Percentiles rank a stretch among this genome's conserved stretches.
Conservation (phyloP, 106 monocot species). For the Phalaenopsis aphrodite region DNA sequence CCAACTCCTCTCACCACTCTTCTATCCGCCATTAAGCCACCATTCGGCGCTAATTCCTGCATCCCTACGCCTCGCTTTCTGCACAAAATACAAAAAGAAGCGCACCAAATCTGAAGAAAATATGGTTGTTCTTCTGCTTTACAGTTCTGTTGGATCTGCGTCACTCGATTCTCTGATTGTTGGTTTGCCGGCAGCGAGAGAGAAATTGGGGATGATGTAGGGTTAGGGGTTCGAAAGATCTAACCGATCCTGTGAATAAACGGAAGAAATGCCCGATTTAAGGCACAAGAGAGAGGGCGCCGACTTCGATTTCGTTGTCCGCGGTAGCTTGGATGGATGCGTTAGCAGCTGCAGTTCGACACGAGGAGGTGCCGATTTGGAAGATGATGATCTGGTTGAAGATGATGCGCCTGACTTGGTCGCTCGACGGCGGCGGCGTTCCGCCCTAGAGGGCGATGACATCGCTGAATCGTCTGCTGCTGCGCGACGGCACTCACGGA, state of each 20-base stretch:
- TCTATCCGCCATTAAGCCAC: not conserved
- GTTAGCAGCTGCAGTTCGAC: constrained; percentile 35
- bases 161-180: not conserved
- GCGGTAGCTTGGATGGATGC: constrained; percentile 21
- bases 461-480: constrained; percentile 73
- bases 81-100: constrained; percentile 5
- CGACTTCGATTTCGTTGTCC: constrained; percentile 12
- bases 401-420: constrained; percentile 26
- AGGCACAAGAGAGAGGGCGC: constrained; percentile 24
- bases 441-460: constrained; percentile 67
- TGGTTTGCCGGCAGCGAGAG: not conserved
- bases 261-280: constrained; percentile 16
- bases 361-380: constrained; percentile 25
- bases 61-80: not conserved
- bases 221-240: not conserved
- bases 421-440: constrained; percentile 47
- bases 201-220: constrained; percentile 2
- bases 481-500: constrained; percentile 61
- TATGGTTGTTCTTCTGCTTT: not conserved
- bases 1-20: not conserved
- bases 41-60: not conserved
- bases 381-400: constrained; percentile 9
- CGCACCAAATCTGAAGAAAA: not conserved
- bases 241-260: constrained; percentile 10
- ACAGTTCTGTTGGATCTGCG: not conserved